A percentile compares a stretch with the other conserved stretches of the same genome.
These are phyloP conservation scores for Daldinia loculata DNA, from an alignment of 495 filamentous ascomycete species.

Conservation along the genomic window DNA sequence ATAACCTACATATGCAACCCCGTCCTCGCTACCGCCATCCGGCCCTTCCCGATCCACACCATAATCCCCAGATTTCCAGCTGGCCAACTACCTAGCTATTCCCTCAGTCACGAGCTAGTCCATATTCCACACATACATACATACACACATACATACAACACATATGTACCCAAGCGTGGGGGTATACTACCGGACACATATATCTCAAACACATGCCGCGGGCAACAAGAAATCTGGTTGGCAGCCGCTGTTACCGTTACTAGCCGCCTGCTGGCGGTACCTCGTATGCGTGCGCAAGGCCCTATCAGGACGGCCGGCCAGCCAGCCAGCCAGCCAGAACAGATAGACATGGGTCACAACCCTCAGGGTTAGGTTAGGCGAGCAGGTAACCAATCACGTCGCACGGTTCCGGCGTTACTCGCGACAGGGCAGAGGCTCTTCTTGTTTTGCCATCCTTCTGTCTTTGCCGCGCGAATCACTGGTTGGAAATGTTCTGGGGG, in stretches of 20 bases:
- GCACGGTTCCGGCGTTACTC: neutral
- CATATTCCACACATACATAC: neutral
- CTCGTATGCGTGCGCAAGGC: neutral
- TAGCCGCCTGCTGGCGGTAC: constrained; percentile 21
- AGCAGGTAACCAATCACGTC: neutral
- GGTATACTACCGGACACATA: neutral
- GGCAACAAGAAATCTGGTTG: neutral
- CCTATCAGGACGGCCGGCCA: neutral
- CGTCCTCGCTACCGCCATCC: neutral
- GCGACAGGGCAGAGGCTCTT: neutral
- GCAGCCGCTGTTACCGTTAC: constrained; percentile 31
- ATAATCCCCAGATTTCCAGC: neutral
- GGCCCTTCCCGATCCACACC: neutral
- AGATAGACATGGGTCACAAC: constrained; percentile 1
- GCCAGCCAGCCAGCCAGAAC: neutral
- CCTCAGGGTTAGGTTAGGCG: neutral
- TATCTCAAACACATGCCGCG: neutral
- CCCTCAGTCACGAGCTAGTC: neutral
- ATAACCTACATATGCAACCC: neutral
- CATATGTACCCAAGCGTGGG: neutral
- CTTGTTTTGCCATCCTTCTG: neutral
- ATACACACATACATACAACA: too few relatives aligned
- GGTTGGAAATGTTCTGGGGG: neutral
- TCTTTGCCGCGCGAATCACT: neutral
- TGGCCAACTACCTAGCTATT: neutral